Base-by-base conservation (phyloP, 495 filamentous ascomycete species). In the Penicillium herquei region DNA sequence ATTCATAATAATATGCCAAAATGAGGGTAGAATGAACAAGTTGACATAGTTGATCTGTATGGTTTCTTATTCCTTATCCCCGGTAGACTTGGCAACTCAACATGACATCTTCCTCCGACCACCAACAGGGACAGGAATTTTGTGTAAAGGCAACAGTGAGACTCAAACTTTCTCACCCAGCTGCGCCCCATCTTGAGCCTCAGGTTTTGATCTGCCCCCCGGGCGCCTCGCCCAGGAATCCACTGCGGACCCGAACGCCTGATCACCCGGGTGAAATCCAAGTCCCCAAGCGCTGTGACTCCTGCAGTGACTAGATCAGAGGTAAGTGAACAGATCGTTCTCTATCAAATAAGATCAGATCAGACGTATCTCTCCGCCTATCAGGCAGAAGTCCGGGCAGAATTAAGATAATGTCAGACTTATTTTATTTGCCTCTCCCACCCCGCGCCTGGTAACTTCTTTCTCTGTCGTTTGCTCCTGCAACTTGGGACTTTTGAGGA, bases 391-490 rank as follows among this genome's bases (percentile, higher is more conserved):
- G 21, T 4, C 17, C 7, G 14, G 17, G 40, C 40, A 44, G n/a
- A 12, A 43, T 18, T 21, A 4, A 21, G 26, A 21, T 17, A 9
- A 3, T 30, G 18, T 2, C 33, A 14, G 40, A n/a, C 33, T 44
- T n/a, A 26, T 32, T 9, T 49, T 3, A 31, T 21, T 14, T 37
- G 14, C 13, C 16, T 26, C 21, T 21, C 35, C 10, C 49, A 37
- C 46, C 35, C 30, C 30, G 1, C 46, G 10, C 43, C 13, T 33
- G 14, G 45, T 37, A 14, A 55, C 45, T 32, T 26, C 39, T 43
- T 55, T 49, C 21, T 41, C 4, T 26, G 4, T 26, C 53, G 46
- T 49, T 54, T 54, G 51, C 42, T 35, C 46, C 17, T 21, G 51
- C 42, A 39, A 46, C 33, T 7, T 37, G n/a, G 26, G 49, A 12